A percentile compares a stretch with the other conserved stretches of the same genome.
Evolutionary conservation across 192 early-diverging fungal species (phyloP).

Genomic region (Polychytrium aggregatum): DNA sequence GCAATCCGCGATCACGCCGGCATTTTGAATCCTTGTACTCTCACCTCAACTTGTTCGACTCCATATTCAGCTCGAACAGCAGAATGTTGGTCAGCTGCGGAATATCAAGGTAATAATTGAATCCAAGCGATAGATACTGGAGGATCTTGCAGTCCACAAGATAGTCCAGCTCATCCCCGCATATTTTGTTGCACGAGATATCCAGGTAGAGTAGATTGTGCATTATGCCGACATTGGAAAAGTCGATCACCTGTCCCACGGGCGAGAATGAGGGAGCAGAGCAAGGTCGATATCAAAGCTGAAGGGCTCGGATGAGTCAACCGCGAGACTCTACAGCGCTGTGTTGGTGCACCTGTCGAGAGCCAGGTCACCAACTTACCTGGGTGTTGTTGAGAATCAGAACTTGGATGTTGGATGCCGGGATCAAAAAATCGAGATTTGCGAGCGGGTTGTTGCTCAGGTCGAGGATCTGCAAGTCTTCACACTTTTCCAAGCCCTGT

Average conservation of each 20-base stretch:
- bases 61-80: too few relatives aligned
- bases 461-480: constrained; percentile 3
- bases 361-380: constrained; percentile 2
- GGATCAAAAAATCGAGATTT: background rate
- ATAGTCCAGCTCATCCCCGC: too few relatives aligned
- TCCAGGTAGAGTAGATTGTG: constrained; percentile 14
- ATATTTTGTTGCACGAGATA: constrained; percentile 10
- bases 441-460: constrained; percentile 4
- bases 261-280: background rate
- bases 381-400: constrained; percentile 1
- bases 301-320: background rate
- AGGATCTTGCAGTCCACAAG: too few relatives aligned
- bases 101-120: too few relatives aligned
- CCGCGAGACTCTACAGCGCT: too few relatives aligned
- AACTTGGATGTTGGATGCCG: constrained; percentile 1
- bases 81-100: too few relatives aligned
- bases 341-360: background rate
- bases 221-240: constrained; percentile 3
- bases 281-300: background rate
- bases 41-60: too few relatives aligned
- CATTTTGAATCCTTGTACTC: too few relatives aligned
- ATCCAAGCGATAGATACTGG: too few relatives aligned
- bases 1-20: too few relatives aligned
- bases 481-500: background rate
- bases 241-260: background rate